Percentiles rank a stretch among this genome's conserved stretches.
These are phyloP conservation scores for Aureobasidium namibiae DNA, from an alignment of 2,329 filamentous ascomycete species.

Conservation along the genomic window DNA sequence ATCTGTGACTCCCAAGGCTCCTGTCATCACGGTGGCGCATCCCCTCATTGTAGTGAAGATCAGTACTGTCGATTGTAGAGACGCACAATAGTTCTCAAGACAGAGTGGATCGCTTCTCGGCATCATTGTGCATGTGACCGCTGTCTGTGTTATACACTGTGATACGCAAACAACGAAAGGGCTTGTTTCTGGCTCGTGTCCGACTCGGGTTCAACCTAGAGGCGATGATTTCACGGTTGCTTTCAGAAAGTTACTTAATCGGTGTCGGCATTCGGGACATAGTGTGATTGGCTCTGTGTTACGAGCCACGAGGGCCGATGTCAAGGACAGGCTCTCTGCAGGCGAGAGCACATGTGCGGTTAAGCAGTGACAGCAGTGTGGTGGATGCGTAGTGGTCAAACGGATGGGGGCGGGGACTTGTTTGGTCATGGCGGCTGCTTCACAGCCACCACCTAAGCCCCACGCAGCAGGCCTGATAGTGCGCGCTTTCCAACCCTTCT, in stretches of 20 bases:
- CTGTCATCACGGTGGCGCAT: too few species aligned
- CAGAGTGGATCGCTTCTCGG: too few species aligned
- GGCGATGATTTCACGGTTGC: not conserved
- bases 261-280: not conserved
- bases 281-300: not conserved
- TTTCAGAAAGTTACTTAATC: not conserved
- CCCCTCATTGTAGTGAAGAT: too few species aligned
- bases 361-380: not conserved
- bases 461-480: conserved; percentile 1
- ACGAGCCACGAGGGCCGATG: not conserved
- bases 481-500: not conserved
- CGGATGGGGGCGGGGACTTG: not conserved
- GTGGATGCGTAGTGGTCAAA: not conserved
- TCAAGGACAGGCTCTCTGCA: not conserved
- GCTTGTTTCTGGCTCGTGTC: not conserved
- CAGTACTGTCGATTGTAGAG: too few species aligned
- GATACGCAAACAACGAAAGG: too few species aligned
- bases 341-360: not conserved
- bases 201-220: not conserved
- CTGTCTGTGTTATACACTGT: too few species aligned
- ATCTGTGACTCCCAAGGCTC: too few species aligned
- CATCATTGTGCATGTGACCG: too few species aligned
- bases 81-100: too few species aligned
- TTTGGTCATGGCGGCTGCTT: not conserved
- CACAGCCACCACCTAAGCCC: conserved; percentile 6